Conservation (phyloP, 225 moss, liverwort and hornwort species). For the Antitrichia curtipendula region DNA sequence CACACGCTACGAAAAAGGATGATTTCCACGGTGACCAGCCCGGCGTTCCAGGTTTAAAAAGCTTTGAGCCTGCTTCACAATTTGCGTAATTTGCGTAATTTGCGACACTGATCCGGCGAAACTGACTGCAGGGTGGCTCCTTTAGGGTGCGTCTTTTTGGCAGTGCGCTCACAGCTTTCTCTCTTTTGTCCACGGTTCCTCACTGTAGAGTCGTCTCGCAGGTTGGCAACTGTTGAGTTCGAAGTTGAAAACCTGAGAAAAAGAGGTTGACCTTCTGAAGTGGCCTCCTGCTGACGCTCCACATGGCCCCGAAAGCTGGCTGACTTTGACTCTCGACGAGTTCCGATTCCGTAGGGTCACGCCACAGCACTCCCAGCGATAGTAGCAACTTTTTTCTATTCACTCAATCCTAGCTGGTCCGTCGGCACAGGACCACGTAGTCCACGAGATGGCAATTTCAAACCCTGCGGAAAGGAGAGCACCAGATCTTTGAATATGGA, state of each 20-base stretch:
- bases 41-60: neutral
- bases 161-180: neutral
- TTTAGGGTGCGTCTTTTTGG: neutral
- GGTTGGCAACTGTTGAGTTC: neutral
- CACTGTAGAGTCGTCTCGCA: neutral
- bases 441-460: neutral
- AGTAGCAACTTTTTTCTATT: neutral
- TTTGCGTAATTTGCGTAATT: neutral
- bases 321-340: neutral
- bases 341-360: neutral
- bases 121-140: neutral
- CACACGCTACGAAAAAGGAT: neutral
- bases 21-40: neutral
- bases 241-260: neutral
- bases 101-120: neutral
- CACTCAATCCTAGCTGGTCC: neutral
- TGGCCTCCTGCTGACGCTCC: neutral
- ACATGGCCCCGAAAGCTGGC: neutral
- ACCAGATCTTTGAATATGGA: neutral
- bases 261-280: neutral
- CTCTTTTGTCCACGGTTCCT: neutral
- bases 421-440: neutral
- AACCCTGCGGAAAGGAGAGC: conserved; percentile 14
- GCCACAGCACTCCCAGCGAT: too few relatives aligned
- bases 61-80: neutral